Evolutionary conservation across 2,329 filamentous ascomycete genomes (phyloP).

Genomic region (Cladosporium velox): DNA sequence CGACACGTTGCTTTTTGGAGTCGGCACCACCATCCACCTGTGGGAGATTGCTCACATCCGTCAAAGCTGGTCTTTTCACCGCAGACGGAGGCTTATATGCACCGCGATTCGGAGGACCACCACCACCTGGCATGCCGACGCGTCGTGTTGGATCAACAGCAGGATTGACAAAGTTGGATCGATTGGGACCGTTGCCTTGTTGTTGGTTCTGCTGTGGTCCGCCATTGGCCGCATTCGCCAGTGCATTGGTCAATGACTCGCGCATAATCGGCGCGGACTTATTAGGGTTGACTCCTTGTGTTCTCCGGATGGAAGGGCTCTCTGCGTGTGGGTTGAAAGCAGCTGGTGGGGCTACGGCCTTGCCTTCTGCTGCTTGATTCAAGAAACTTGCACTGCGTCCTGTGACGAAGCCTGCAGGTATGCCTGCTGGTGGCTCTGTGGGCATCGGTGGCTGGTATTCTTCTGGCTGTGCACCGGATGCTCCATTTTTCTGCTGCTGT

Average conservation of each 20-base stretch:
- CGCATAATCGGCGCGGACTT: conserved; percentile 72
- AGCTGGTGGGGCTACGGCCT: conserved; percentile 38
- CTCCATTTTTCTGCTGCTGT: conserved; percentile 20
- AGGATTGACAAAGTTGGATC: conserved; percentile 52
- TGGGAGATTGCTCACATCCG: conserved; percentile 50
- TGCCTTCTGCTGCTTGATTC: conserved; percentile 37
- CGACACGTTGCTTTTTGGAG: conserved; percentile 45
- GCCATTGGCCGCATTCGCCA: conserved; percentile 18
- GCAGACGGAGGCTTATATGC: conserved; percentile 49
- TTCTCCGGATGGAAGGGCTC: conserved; percentile 80
- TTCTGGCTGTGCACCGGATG: conserved; percentile 18
- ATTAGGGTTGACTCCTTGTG: conserved; percentile 80
- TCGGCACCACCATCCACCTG: conserved; percentile 41
- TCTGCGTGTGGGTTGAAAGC: conserved; percentile 53
- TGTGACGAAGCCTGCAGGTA: conserved; percentile 49
- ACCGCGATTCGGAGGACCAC: conserved; percentile 43
- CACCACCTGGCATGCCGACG: conserved; percentile 50
- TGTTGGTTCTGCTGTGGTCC: conserved; percentile 24
- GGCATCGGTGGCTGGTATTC: conserved; percentile 28
- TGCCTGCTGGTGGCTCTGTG: conserved; percentile 33
- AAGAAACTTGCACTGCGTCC: conserved; percentile 47
- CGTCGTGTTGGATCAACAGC: conserved; percentile 48
- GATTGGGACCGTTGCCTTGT: conserved; percentile 24
- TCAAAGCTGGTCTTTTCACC: conserved; percentile 41
- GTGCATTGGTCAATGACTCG: conserved; percentile 20